A percentile compares a stretch with the other conserved stretches of the same genome.
Conservation (phyloP, 208 protist species). For the Leptomonas pyrrhocoris region DNA sequence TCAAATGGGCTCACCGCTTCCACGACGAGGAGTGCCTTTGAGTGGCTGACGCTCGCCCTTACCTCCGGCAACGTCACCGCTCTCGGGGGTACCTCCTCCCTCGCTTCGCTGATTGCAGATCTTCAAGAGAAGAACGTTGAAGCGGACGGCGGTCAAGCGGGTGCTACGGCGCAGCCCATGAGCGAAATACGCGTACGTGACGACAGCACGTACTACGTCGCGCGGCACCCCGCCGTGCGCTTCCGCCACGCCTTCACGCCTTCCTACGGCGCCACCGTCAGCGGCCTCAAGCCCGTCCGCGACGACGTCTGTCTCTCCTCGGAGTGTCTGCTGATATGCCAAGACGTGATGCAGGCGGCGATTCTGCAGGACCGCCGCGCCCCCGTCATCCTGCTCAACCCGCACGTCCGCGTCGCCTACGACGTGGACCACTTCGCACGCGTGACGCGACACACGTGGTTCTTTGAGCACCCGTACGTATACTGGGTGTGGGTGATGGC, state of each 20-base stretch:
- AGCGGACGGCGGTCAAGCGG: neutral
- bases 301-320: slow-evolving; percentile 67
- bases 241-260: slow-evolving; percentile 64
- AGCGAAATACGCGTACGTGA: slow-evolving; percentile 1
- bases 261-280: slow-evolving; percentile 51
- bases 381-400: slow-evolving; percentile 77
- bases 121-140: neutral
- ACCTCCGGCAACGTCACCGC: neutral
- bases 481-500: slow-evolving; percentile 35
- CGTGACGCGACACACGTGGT: slow-evolving; percentile 28
- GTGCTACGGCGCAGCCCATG: neutral
- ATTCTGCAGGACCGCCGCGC: slow-evolving; percentile 42
- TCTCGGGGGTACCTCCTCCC: too few relatives aligned
- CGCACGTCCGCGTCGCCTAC: slow-evolving; percentile 69
- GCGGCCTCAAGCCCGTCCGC: slow-evolving; percentile 13
- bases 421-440: slow-evolving; percentile 50
- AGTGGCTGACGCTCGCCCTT: slow-evolving; percentile 9
- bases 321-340: slow-evolving; percentile 72
- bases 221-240: slow-evolving; percentile 39
- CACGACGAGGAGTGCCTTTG: neutral
- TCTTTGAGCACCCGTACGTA: slow-evolving; percentile 31
- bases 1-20: neutral
- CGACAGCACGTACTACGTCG: slow-evolving; percentile 39
- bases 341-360: slow-evolving; percentile 64
- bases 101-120: neutral